phyloP scores from a whole-genome alignment of 176 grass and related monocot genomes.

The Cenchrus fungigraminus region DNA sequence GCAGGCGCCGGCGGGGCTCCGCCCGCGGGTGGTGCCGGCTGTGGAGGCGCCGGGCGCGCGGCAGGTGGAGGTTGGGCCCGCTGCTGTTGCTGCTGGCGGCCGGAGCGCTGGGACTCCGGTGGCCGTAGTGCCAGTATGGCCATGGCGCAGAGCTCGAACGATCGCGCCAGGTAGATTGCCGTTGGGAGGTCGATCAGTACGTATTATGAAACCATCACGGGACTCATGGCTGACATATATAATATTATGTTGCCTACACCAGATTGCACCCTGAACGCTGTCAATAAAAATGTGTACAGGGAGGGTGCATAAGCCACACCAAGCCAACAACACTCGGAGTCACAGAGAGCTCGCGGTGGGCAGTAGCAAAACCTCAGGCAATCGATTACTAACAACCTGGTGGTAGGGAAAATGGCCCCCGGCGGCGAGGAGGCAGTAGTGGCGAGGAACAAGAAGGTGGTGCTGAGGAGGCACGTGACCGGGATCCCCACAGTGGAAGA shows the following conservation, averaged over 20 bases:
- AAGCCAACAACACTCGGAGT: neutral
- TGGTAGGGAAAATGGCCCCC: neutral
- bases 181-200: too few species aligned
- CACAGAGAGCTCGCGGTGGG: neutral
- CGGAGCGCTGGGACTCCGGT: too few species aligned
- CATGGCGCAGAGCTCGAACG: too few species aligned
- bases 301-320: neutral
- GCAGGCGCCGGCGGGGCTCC: too few species aligned
- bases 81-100: too few species aligned
- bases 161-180: too few species aligned
- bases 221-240: neutral
- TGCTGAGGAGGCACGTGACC: conserved; percentile 35
- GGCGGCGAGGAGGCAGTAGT: too few species aligned
- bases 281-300: neutral
- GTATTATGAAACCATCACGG: neutral
- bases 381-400: neutral
- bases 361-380: neutral
- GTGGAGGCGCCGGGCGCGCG: too few species aligned
- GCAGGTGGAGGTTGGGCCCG: too few species aligned
- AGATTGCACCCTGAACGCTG: neutral
- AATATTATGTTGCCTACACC: neutral
- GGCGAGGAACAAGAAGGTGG: conserved; percentile 35
- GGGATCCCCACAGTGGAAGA: conserved; percentile 37
- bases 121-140: too few species aligned
- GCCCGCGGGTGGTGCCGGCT: too few species aligned